phyloP scores from a whole-genome alignment of 352 stramenopile species.

The Saprolegnia diclina region DNA sequence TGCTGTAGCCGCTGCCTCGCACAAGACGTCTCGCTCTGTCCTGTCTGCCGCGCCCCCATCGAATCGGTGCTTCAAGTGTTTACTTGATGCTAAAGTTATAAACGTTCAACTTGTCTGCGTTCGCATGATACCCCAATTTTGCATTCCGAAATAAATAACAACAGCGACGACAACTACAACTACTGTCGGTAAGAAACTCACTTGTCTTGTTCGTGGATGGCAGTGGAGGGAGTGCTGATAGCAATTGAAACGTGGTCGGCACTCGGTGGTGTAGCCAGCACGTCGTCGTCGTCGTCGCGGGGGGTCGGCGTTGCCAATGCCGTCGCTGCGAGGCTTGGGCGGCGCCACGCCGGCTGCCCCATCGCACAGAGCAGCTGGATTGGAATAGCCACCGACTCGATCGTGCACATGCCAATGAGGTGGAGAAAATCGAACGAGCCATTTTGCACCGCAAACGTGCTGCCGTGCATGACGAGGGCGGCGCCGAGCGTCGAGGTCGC shows the following conservation, averaged over 20 bases:
- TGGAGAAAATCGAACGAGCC: not conserved
- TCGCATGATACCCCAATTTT: too few relatives aligned
- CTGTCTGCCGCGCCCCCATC: not conserved
- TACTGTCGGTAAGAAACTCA: too few relatives aligned
- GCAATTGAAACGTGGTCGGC: not conserved
- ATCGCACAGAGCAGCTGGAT: not conserved
- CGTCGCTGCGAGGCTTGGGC: not conserved
- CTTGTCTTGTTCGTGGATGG: too few relatives aligned
- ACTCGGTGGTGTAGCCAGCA: not conserved
- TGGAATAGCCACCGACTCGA: not conserved
- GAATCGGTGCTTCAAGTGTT: not conserved
- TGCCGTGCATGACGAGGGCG: not conserved
- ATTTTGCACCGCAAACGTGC: not conserved
- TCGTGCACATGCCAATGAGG: not conserved
- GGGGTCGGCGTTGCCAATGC: not conserved
- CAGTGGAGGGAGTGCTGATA: not conserved
- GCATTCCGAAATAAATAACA: too few relatives aligned
- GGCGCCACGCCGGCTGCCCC: not conserved
- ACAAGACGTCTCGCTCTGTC: not conserved
- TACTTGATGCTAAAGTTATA: not conserved
- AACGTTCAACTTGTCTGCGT: too few relatives aligned
- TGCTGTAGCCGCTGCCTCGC: not conserved
- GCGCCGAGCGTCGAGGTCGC: not conserved
- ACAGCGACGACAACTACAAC: too few relatives aligned
- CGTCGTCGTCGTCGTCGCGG: not conserved